A percentile compares a stretch with the other conserved stretches of the same genome.
These are phyloP conservation scores for Annulohypoxylon truncatum DNA, from an alignment of 2,329 filamentous ascomycete species.

Conservation along the genomic window DNA sequence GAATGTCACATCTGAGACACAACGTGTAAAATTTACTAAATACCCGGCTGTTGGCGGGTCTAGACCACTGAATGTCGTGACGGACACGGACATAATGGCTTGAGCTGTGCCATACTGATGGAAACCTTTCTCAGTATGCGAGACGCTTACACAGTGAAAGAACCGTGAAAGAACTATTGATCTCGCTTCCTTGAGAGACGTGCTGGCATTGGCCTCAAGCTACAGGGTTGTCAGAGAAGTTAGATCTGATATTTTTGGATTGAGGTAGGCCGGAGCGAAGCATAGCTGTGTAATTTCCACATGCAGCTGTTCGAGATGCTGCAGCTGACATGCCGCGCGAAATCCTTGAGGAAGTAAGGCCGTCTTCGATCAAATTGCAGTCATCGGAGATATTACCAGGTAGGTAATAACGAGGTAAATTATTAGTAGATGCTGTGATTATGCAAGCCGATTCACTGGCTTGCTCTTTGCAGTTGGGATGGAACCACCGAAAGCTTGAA, in stretches of 20 bases:
- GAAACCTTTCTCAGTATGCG: constrained; percentile 13
- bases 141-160: constrained; percentile 9
- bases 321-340: constrained; percentile 20
- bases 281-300: constrained; percentile 32
- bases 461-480: constrained; percentile 2
- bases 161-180: constrained; percentile 3
- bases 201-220: not conserved
- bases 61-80: constrained; percentile 23
- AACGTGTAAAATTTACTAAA: constrained; percentile 8
- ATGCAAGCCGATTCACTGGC: constrained; percentile 14
- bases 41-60: constrained; percentile 22
- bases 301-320: constrained; percentile 24
- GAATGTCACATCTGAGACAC: constrained; percentile 17
- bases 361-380: constrained; percentile 14
- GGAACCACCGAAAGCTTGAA: not conserved
- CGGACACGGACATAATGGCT: constrained; percentile 5
- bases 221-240: constrained; percentile 11
- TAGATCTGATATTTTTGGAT: constrained; percentile 27
- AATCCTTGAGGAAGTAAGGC: constrained; percentile 16
- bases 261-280: constrained; percentile 18
- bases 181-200: constrained; percentile 2
- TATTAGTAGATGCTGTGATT: constrained; percentile 11
- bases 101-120: constrained; percentile 17
- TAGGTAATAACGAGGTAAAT: constrained; percentile 17
- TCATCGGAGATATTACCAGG: not conserved